Evolutionary conservation across 1,284 basidiomycete genomes (phyloP).

Genomic region (Flammula alnicola): DNA sequence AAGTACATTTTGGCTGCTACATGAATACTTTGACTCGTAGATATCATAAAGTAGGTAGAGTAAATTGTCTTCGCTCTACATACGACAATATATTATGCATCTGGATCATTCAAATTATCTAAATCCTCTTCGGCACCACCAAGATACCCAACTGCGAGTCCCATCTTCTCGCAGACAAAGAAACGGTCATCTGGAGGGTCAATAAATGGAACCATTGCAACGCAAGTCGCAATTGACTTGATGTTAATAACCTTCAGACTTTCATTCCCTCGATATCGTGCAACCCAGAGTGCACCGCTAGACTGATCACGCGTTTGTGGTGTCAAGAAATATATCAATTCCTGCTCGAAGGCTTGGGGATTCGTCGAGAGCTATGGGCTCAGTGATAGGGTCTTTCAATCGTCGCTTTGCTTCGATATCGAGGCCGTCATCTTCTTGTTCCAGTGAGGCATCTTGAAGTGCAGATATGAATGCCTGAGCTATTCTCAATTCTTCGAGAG

Average conservation of each 20-base stretch:
- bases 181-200: too few species aligned
- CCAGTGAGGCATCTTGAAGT: background rate
- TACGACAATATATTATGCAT: too few species aligned
- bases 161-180: too few species aligned
- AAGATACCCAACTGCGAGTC: too few species aligned
- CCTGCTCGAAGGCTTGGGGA: conserved; percentile 1
- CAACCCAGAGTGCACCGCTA: conserved; percentile 6
- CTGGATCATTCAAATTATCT: too few species aligned
- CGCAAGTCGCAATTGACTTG: conserved; percentile 3
- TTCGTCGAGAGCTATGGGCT: background rate
- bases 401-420: background rate
- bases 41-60: too few species aligned
- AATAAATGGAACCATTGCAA: conserved; percentile 12
- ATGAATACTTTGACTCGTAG: too few species aligned
- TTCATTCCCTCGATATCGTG: conserved; percentile 3
- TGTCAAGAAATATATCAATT: conserved; percentile 10
- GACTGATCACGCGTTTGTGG: background rate
- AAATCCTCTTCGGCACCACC: too few species aligned
- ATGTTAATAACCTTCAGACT: conserved; percentile 1
- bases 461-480: background rate
- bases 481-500: conserved; percentile 2
- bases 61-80: too few species aligned
- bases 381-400: background rate
- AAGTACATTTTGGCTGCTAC: too few species aligned
- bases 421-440: background rate